A percentile compares a stretch with the other conserved stretches of the same genome.
Evolutionary conservation across 2,329 filamentous ascomycete genomes (phyloP).

Genomic region (Calonectria hawksworthii): DNA sequence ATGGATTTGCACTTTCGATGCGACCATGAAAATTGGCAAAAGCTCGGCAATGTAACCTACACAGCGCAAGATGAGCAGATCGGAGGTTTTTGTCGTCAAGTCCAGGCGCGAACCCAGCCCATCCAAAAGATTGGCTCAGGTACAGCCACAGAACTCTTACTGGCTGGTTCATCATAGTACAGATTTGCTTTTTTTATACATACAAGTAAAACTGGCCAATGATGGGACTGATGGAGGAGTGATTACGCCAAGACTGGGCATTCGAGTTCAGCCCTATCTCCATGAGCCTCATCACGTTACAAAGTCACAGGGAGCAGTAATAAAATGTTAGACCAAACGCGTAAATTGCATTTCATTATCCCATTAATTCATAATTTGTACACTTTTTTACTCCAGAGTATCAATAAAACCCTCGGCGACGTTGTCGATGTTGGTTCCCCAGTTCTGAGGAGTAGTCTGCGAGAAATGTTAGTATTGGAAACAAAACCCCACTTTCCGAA

Average conservation of each 20-base stretch:
- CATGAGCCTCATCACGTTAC: neutral
- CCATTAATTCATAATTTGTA: neutral
- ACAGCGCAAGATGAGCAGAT: neutral
- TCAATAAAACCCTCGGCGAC: conserved; percentile 53
- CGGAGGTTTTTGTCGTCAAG: no score
- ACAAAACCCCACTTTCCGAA: neutral
- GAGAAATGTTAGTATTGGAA: neutral
- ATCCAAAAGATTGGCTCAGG: neutral
- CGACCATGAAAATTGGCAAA: neutral
- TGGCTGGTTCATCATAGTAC: neutral
- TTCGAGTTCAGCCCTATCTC: neutral
- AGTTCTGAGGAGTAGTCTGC: conserved; percentile 52
- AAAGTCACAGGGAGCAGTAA: neutral
- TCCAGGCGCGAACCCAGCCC: no score
- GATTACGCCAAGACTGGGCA: neutral
- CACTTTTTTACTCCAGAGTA: conserved; percentile 44
- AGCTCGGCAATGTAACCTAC: neutral
- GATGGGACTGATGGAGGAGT: neutral
- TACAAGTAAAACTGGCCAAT: neutral
- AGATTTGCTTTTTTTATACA: neutral
- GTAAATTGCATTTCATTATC: neutral
- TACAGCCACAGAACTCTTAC: neutral
- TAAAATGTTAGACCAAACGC: neutral
- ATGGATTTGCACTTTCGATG: neutral
- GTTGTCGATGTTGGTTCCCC: conserved; percentile 54